Evolutionary conservation across 2,329 filamentous ascomycete species (phyloP), one percentile per base, ranked within the genome.

Genomic region (Aspergillus latus): DNA sequence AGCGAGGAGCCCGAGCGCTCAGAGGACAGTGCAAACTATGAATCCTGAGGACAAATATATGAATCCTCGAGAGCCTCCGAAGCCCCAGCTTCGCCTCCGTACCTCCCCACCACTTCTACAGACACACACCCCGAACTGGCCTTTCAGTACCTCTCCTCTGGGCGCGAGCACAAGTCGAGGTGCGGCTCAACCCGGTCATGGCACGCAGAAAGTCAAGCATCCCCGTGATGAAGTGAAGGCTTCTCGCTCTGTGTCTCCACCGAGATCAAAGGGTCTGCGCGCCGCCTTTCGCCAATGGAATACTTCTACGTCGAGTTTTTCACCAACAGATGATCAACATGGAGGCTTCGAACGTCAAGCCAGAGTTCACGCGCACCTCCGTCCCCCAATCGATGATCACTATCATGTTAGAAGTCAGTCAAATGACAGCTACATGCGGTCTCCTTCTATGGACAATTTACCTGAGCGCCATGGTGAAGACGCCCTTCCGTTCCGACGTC

Each of bases 41-140:
- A 84, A 93, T 64, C 90, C 90, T 0, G 78, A 82, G 30, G 88
- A 90, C 75, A 91, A 88, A 68, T 95, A 86, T 69, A 78, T 85
- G 64, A 84, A 87, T 32, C 90, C 88, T 9, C 81, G 86, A 52
- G 83, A 85, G 21, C 80, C 82, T 1, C 76, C 78, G 13, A 76
- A 78, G 60, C 77, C 84, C 45, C 67, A 76, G 55, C 66, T 76
- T 26, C 75, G 77, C 30, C 64, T 81, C 48, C 75, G 74, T 46
- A 80, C 79, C 7, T 78, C 78, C 29, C 73, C 76, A 11, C 64
- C 67, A n/a, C 58, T 64, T 16, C 62, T 64, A 49, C 68, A 66
- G 43, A 61, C 59, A 15, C 58, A 60, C 13, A 59, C 58, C 9
- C 66, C 68, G 2, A 59, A 58, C 28, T 65, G 65, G 53, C 64